phyloP scores from a whole-genome alignment of 108 stramenopile species.

The Cyclostephanos invisitatus region DNA sequence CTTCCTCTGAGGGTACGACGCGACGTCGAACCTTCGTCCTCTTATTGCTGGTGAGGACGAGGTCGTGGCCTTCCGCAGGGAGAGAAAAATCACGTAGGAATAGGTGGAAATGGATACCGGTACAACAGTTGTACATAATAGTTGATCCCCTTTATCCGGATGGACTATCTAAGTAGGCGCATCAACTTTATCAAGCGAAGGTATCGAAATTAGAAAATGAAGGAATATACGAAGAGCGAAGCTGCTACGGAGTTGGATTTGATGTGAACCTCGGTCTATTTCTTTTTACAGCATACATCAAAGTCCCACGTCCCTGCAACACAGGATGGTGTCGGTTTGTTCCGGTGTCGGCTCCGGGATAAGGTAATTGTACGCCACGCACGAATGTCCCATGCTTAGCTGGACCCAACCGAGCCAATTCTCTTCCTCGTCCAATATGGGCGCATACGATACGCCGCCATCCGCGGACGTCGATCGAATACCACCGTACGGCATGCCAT shows the following conservation, averaged over 20 bases:
- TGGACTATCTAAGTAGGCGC: no score
- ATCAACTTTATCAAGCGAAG: no score
- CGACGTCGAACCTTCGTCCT: slow-evolving; percentile 35
- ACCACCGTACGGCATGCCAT: neutral
- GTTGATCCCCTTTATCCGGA: no score
- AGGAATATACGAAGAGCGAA: no score
- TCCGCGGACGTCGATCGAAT: neutral
- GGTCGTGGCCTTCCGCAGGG: slow-evolving; percentile 32
- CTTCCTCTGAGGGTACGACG: slow-evolving; percentile 54
- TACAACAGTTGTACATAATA: no score
- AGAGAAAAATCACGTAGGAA: no score
- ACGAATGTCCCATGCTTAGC: neutral
- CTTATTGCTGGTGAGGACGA: slow-evolving; percentile 21
- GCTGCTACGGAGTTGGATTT: neutral
- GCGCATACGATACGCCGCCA: neutral
- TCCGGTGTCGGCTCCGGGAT: neutral
- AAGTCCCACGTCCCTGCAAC: neutral
- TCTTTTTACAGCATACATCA: no score
- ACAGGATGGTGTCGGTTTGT: neutral
- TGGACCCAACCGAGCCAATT: slow-evolving; percentile 12
- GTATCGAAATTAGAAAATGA: no score
- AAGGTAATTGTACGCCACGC: neutral
- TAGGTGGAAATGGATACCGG: no score
- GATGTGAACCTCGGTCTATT: neutral
- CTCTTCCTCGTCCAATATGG: neutral